A percentile compares a stretch with the other conserved stretches of the same genome.
These are phyloP conservation scores for Paraphoma sp. DNA, from an alignment of 2,329 filamentous ascomycete genomes.

Conservation along the genomic window DNA sequence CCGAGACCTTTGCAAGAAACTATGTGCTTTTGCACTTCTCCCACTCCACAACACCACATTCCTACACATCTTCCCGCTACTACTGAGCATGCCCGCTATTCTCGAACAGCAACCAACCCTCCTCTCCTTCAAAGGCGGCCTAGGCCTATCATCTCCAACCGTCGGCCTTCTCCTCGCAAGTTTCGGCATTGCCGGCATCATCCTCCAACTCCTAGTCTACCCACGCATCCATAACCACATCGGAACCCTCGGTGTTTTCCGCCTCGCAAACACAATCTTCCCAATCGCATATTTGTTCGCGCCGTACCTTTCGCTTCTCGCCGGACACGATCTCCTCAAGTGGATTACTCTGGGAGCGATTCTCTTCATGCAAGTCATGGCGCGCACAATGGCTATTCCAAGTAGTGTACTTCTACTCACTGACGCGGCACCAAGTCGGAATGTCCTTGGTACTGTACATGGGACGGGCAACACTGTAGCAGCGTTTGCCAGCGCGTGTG, in stretches of 20 bases:
- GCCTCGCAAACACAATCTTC: slow-evolving; percentile 50
- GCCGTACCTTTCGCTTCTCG: slow-evolving; percentile 50
- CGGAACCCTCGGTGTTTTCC: slow-evolving; percentile 48
- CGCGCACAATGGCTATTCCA: slow-evolving; percentile 60
- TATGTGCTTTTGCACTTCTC: slow-evolving; percentile 52
- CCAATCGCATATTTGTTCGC: slow-evolving; percentile 51
- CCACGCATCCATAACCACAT: slow-evolving; percentile 47
- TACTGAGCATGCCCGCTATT: slow-evolving; percentile 49
- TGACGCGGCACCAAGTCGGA: slow-evolving; percentile 61
- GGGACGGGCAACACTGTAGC: slow-evolving; percentile 64
- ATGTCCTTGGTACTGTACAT: slow-evolving; percentile 61
- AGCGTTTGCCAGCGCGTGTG: slow-evolving; percentile 63
- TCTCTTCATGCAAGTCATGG: slow-evolving; percentile 51
- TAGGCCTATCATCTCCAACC: slow-evolving; percentile 51
- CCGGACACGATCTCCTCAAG: slow-evolving; percentile 37
- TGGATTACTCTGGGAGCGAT: slow-evolving; percentile 50
- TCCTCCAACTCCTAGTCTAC: slow-evolving; percentile 53
- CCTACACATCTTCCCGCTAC: slow-evolving; percentile 55
- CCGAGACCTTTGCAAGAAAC: slow-evolving; percentile 46
- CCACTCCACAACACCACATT: slow-evolving; percentile 56
- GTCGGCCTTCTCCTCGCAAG: slow-evolving; percentile 54
- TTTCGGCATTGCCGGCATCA: slow-evolving; percentile 53
- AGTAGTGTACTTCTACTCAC: slow-evolving; percentile 66
- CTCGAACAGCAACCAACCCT: slow-evolving; percentile 29
- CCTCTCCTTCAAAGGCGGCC: slow-evolving; percentile 53